These are phyloP conservation scores for Vanrija sp. DNA, from an alignment of 1,284 basidiomycete genomes.

Conservation along the genomic window DNA sequence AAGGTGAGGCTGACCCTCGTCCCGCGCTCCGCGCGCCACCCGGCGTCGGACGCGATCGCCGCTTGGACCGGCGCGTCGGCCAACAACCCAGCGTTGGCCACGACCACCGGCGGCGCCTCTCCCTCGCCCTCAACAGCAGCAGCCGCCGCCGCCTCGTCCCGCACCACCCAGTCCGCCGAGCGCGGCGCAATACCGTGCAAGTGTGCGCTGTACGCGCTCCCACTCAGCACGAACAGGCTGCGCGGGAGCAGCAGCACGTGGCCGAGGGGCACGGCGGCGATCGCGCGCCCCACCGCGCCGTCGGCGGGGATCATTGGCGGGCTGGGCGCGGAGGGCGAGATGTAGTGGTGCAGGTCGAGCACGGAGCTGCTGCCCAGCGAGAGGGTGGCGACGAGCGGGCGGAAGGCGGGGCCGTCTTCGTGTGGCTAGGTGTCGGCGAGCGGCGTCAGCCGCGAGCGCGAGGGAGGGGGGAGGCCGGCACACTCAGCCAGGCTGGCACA, in stretches of 20 bases:
- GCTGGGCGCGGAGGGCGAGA: constrained; percentile 38
- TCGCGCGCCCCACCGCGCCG: constrained; percentile 45
- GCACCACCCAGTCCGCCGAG: constrained; percentile 51
- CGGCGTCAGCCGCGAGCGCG: too few species aligned
- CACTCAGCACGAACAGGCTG: constrained; percentile 71
- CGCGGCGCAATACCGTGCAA: constrained; percentile 69
- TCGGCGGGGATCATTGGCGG: constrained; percentile 38
- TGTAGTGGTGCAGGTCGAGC: constrained; percentile 78
- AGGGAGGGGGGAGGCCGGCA: neutral
- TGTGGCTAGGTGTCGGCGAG: constrained; percentile 63
- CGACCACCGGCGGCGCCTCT: constrained; percentile 33
- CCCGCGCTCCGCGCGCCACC: constrained; percentile 54
- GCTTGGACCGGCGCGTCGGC: constrained; percentile 49
- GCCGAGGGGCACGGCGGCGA: constrained; percentile 63
- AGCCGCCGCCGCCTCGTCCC: neutral
- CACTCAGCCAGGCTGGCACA: neutral
- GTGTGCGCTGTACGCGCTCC: constrained; percentile 62
- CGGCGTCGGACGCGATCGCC: constrained; percentile 52
- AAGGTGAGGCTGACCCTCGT: constrained; percentile 80
- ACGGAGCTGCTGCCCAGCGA: constrained; percentile 78
- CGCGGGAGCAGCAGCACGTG: constrained; percentile 76
- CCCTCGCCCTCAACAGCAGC: neutral
- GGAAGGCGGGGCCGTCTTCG: constrained; percentile 85
- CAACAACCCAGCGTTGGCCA: constrained; percentile 59
- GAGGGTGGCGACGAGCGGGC: constrained; percentile 82